Evolutionary conservation across 768 basidiomycete species (phyloP).

Genomic region (Lactarius trivialis): DNA sequence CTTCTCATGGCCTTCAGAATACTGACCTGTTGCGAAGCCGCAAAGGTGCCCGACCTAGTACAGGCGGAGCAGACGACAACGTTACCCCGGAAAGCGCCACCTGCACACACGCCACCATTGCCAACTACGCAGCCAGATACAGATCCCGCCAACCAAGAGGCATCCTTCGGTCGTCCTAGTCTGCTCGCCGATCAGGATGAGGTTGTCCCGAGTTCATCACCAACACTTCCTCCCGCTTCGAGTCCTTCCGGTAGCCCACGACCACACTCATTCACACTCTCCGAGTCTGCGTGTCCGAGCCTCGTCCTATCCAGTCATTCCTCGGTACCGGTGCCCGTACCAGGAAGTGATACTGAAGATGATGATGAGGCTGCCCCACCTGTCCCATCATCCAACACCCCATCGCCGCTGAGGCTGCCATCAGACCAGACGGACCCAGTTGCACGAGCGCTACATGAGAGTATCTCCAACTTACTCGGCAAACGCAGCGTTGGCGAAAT

Average conservation of each 20-base stretch:
- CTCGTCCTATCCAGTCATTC: neutral
- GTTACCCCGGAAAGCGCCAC: neutral
- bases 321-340: constrained; percentile 14
- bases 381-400: constrained; percentile 13
- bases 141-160: neutral
- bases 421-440: constrained; percentile 36
- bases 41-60: neutral
- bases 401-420: constrained; percentile 31
- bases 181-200: constrained; percentile 1
- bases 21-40: neutral
- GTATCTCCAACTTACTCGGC: constrained; percentile 60
- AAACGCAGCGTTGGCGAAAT: constrained; percentile 45
- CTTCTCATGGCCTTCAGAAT: neutral
- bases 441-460: constrained; percentile 60
- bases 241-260: constrained; percentile 1
- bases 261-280: constrained; percentile 4
- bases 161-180: constrained; percentile 2
- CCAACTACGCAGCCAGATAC: neutral
- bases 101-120: neutral
- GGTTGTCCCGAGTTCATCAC: constrained; percentile 15
- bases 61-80: neutral
- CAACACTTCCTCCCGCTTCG: constrained; percentile 1
- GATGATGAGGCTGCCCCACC: constrained; percentile 23
- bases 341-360: constrained; percentile 26
- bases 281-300: constrained; percentile 9